phyloP scores from a whole-genome alignment of 2,329 filamentous ascomycete genomes.

The Ophiostoma angusticollis region DNA sequence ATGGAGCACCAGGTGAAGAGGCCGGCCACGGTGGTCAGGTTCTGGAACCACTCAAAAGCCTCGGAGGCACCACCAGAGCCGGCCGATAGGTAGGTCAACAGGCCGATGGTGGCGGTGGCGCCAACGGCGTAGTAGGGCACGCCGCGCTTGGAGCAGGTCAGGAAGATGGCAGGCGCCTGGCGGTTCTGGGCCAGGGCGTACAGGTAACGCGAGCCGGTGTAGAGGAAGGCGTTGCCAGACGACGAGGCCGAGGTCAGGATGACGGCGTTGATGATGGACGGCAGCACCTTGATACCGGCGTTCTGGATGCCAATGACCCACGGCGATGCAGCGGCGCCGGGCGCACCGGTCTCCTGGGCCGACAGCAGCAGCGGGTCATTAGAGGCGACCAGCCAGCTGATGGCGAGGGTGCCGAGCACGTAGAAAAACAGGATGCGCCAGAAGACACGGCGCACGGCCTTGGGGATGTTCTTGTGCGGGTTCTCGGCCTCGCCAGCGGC shows the following conservation, averaged over 20 bases:
- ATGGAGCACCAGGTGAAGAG: slow-evolving; percentile 58
- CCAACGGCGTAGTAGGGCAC: slow-evolving; percentile 27
- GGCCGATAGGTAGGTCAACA: slow-evolving; percentile 58
- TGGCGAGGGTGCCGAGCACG: slow-evolving; percentile 46
- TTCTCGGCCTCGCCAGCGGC: slow-evolving; percentile 55
- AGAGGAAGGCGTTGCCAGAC: slow-evolving; percentile 47
- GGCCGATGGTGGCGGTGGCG: slow-evolving; percentile 44
- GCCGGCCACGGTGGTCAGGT: slow-evolving; percentile 49
- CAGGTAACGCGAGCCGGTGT: slow-evolving; percentile 45
- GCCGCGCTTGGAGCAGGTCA: slow-evolving; percentile 40
- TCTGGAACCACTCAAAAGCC: slow-evolving; percentile 16
- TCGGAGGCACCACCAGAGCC: slow-evolving; percentile 45
- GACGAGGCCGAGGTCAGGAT: slow-evolving; percentile 46
- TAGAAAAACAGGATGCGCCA: slow-evolving; percentile 53
- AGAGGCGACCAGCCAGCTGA: slow-evolving; percentile 52
- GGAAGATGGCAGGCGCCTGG: slow-evolving; percentile 45
- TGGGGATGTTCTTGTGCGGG: slow-evolving; percentile 50
- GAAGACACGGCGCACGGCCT: slow-evolving; percentile 48
- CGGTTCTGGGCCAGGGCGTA: slow-evolving; percentile 47
- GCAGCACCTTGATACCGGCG: slow-evolving; percentile 48
- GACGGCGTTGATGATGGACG: slow-evolving; percentile 50
- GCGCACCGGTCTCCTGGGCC: slow-evolving; percentile 29
- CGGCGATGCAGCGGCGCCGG: slow-evolving; percentile 41
- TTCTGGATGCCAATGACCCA: slow-evolving; percentile 56
- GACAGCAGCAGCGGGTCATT: slow-evolving; percentile 41